phyloP scores from a whole-genome alignment of 306 rosid genomes.

The Fragaria iinumae region DNA sequence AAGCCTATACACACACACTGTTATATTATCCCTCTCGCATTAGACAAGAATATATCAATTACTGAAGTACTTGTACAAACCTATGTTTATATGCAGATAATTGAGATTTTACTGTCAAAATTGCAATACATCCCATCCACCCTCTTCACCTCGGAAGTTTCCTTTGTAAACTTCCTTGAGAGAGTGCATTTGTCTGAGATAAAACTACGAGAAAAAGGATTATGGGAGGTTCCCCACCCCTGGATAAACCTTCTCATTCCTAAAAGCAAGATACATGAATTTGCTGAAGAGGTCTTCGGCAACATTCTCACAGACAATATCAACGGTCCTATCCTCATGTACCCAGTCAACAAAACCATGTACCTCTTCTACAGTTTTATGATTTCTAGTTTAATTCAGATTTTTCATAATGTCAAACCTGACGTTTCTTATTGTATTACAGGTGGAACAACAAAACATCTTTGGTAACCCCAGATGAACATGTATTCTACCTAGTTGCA shows the following conservation, averaged over 20 bases:
- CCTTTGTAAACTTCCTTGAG: conserved; percentile 76
- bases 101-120: conserved; percentile 53
- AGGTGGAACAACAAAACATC: conserved; percentile 89
- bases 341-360: conserved; percentile 92
- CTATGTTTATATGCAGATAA: conserved; percentile 48
- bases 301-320: conserved; percentile 60
- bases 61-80: conserved; percentile 1
- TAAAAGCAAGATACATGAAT: conserved; percentile 56
- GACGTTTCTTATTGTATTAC: conserved; percentile 14
- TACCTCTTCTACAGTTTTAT: conserved; percentile 23
- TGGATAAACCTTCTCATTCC: conserved; percentile 90
- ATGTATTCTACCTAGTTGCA: conserved; percentile 73
- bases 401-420: not conserved
- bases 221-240: conserved; percentile 95
- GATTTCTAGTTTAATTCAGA: not conserved
- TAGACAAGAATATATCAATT: not conserved
- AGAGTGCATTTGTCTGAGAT: conserved; percentile 77
- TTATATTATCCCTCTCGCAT: not conserved
- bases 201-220: conserved; percentile 64
- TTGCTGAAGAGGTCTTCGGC: conserved; percentile 67
- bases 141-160: conserved; percentile 74
- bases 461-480: conserved; percentile 85
- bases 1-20: no score
- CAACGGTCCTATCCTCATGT: conserved; percentile 86
- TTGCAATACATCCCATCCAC: conserved; percentile 64